A percentile compares a stretch with the other conserved stretches of the same genome.
Conservation (phyloP, 1,284 basidiomycete species). For the Rhodotorula sp. region DNA sequence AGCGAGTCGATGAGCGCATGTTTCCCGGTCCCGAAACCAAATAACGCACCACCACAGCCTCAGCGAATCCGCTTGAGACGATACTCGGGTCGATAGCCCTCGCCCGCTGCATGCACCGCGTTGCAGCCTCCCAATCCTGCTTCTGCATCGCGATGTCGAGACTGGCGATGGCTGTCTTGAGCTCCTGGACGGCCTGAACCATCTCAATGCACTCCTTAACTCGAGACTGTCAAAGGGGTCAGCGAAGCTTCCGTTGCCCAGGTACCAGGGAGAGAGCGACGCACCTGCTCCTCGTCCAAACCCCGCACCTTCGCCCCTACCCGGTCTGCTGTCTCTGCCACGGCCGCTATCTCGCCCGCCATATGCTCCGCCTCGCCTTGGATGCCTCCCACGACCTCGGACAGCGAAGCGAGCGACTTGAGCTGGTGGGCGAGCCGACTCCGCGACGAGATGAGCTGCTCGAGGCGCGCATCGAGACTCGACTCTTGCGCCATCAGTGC, state of each 20-base stretch:
- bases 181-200: conserved; percentile 46
- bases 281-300: conserved; percentile 81
- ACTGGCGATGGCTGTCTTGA: conserved; percentile 68
- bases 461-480: conserved; percentile 34
- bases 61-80: conserved; percentile 79
- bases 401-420: conserved; percentile 34
- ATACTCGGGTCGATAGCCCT: conserved; percentile 78
- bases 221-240: conserved; percentile 32
- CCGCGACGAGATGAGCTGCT: conserved; percentile 32
- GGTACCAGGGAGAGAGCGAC: not conserved
- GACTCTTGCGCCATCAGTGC: conserved; percentile 30
- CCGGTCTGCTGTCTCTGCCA: conserved; percentile 61
- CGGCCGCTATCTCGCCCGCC: conserved; percentile 32
- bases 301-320: conserved; percentile 83
- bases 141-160: conserved; percentile 74
- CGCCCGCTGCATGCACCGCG: conserved; percentile 82
- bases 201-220: conserved; percentile 45
- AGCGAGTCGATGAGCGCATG: too few relatives aligned
- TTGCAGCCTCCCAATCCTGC: conserved; percentile 93
- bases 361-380: conserved; percentile 40
- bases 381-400: conserved; percentile 40
- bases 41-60: conserved; percentile 70
- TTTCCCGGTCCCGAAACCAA: not conserved
- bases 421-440: conserved; percentile 33
- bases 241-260: conserved; percentile 53